These are phyloP conservation scores for Hortaea werneckii DNA, from an alignment of 2,329 filamentous ascomycete species.

Conservation along the genomic window DNA sequence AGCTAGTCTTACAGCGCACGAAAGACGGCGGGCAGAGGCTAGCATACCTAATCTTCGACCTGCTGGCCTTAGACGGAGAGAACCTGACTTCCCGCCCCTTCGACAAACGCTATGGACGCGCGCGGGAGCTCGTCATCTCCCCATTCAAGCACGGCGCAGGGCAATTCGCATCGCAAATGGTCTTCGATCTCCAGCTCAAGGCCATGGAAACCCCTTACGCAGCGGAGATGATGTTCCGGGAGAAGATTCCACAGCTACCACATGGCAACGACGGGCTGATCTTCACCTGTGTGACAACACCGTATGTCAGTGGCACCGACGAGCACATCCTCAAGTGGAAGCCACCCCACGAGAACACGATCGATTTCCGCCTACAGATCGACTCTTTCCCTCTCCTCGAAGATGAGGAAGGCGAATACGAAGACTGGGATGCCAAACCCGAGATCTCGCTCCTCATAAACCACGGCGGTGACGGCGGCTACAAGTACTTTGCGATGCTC, in stretches of 20 bases:
- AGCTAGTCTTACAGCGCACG: slow-evolving; percentile 73
- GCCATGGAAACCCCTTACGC: slow-evolving; percentile 81
- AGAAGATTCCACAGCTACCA: slow-evolving; percentile 70
- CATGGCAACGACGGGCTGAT: slow-evolving; percentile 96
- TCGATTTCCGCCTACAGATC: slow-evolving; percentile 78
- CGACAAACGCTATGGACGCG: slow-evolving; percentile 81
- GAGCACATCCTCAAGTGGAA: slow-evolving; percentile 97
- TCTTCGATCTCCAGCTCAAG: slow-evolving; percentile 80
- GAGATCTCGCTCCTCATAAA: slow-evolving; percentile 62
- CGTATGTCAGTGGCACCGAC: slow-evolving; percentile 86
- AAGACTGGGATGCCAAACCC: slow-evolving; percentile 74
- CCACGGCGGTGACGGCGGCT: slow-evolving; percentile 53
- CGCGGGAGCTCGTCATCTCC: slow-evolving; percentile 40
- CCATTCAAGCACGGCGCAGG: slow-evolving; percentile 34
- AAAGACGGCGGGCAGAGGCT: slow-evolving; percentile 59
- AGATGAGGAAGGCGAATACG: slow-evolving; percentile 56
- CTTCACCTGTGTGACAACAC: slow-evolving; percentile 84
- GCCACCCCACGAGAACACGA: slow-evolving; percentile 84
- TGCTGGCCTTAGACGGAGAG: slow-evolving; percentile 68
- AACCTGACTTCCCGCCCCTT: slow-evolving; percentile 68
- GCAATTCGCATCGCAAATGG: slow-evolving; percentile 57
- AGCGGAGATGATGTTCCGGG: slow-evolving; percentile 82
- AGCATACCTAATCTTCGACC: slow-evolving; percentile 89
- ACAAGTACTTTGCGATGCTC: slow-evolving; percentile 45
- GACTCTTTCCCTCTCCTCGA: slow-evolving; percentile 60